Base-by-base conservation (phyloP, 148 eudicot genomes). In the Spergularia bocconei region DNA sequence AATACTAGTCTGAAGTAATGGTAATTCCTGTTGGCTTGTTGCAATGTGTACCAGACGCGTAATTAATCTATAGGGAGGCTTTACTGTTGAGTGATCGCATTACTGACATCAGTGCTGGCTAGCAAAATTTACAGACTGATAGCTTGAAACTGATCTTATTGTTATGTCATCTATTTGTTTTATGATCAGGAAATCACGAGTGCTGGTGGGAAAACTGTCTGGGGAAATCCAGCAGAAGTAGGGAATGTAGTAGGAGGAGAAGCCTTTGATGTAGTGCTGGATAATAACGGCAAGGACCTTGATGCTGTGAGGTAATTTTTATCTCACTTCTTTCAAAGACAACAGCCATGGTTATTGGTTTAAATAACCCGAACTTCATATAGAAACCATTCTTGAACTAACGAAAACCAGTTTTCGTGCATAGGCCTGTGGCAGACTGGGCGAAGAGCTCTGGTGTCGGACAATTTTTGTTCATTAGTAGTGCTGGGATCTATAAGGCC, bases 351-450 rank as follows among this genome's bases (percentile, higher is more conserved):
- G 3, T n/a, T n/a, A n/a, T n/a, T n/a, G n/a, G n/a, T 29, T 29
- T 29, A 29, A 29, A 29, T 29, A 29, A 29, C 36, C 36, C 36
- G 36, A 29, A 29, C 36, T 29, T 29, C 36, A 29, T 0, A 15
- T 8, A 23, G 16, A 2, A 20, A 2, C 50, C 44, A 50, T 14
- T 44, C 16, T 13, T 41, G 48, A 29, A 72, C 76, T 78, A 3
- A 66, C 21, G 7, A 57, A 11, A 65, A 20, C 23, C 16, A 25
- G 23, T 14, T 73, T 9, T 56, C 13, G 14, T 14, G 13, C 58
- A 21, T 78, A 94, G 98, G 84, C 98, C 98, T 70, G 98, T 94
- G 78, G 89, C 79, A 76, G 97, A 94, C 78, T 94, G 98, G 98
- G 96, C 97, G 17, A 94, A 90, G 82, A 90, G 91, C 69, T 54